Base-by-base conservation (phyloP, 2,329 filamentous ascomycete species). In the Huntiella bhutanensis region DNA sequence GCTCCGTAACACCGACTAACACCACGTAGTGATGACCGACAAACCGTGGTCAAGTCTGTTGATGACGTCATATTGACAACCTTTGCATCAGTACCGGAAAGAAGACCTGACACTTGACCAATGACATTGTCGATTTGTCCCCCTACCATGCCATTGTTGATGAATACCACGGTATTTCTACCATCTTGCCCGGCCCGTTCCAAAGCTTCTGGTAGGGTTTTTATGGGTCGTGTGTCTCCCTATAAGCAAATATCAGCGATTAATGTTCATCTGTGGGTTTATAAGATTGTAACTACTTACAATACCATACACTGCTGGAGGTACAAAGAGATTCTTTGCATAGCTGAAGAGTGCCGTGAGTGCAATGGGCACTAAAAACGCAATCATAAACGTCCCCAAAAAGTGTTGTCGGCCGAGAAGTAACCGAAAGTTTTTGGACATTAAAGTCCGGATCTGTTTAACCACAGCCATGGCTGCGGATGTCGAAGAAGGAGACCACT, bases 291-390 rank as follows among this genome's bases (percentile, higher is more conserved):
- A 32, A 32, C 40, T 22, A 50, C 49, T 40, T 38, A 50, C 49
- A 52, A 94, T 76, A 39, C 87, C 87, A 55, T 71, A 93, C 3
- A 70, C 64, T 1, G 81, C 80, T 1, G 82, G 80, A 1, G 84
- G 80, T 3, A 87, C 73, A 55, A 93, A 88, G 52, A 94, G 73
- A 58, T 87, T 87, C 54, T 82, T 79, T 12, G 84, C 80, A 59
- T 81, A 88, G 45, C 66, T 72, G 50, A 80, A 67, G 54, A 80
- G 75, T 16, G 69, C 61, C 36, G 72, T 68, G 44, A 80, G 61
- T 39, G 70, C 56, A 32, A 80, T 60, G 2, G 77, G 77, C 1
- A 80, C 63, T 15, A 79, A 35, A 43, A 80, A 68, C 4, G 74
- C 70, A 54, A 74, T 71, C 51, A 75, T 60, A 39, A 68, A 49